Conservation (phyloP, 306 rosid species). For the Malus domestica region ASM211411v1 NC_041794.1:37160501-37161000, state of each 20-base stretch:
- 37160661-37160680: constrained; percentile 12
- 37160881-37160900: constrained; percentile 82
- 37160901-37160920: neutral
- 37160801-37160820: constrained; percentile 70
- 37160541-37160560: no score
- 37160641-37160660: constrained; percentile 18
- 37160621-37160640: constrained; percentile 3
- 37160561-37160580: neutral
- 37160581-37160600: neutral
- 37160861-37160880: constrained; percentile 70
- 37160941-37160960: neutral
- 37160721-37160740: neutral
- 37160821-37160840: constrained; percentile 65
- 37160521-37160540: neutral
- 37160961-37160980: neutral
- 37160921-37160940: neutral
- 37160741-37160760: constrained; percentile 45
- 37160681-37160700: neutral
- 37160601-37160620: neutral
- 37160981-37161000: no score
- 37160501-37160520: neutral
- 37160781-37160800: constrained; percentile 64
- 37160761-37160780: constrained; percentile 90
- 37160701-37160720: neutral
- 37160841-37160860: constrained; percentile 66